Conservation (phyloP, 805 yeast genomes). For the Kockiozyma suomiensis region DNA sequence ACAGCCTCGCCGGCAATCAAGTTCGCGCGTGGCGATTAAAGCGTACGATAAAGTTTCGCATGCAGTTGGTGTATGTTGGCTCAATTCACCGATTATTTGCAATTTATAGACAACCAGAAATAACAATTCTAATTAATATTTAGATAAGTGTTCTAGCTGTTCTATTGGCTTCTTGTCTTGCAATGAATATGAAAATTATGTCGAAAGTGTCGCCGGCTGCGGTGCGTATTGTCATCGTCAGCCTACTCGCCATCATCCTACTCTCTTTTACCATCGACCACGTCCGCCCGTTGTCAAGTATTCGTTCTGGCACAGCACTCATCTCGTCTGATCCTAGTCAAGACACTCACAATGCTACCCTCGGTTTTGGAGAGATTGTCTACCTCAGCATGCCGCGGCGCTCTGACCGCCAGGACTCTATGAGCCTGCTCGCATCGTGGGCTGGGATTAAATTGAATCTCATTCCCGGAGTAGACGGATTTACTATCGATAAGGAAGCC, state of each 20-base stretch:
- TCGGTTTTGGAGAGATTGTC: constrained; percentile 22
- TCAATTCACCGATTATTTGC: too few relatives aligned
- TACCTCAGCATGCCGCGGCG: constrained; percentile 24
- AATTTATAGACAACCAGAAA: too few relatives aligned
- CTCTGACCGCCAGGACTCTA: constrained; percentile 30
- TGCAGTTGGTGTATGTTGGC: too few relatives aligned
- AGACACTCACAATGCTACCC: constrained; percentile 14
- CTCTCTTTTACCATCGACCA: neutral
- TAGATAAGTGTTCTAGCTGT: too few relatives aligned
- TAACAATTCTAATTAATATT: too few relatives aligned
- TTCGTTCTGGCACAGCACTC: neutral
- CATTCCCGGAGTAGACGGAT: constrained; percentile 20
- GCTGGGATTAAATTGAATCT: constrained; percentile 12
- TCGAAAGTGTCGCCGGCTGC: neutral
- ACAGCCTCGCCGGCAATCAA: too few relatives aligned
- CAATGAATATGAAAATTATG: neutral
- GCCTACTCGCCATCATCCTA: neutral
- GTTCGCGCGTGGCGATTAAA: too few relatives aligned
- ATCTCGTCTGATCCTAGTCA: neutral
- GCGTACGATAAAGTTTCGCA: too few relatives aligned
- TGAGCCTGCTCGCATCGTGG: constrained; percentile 21
- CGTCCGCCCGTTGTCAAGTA: neutral
- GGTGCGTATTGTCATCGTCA: neutral
- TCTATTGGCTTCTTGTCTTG: too few relatives aligned
- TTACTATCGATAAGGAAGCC: constrained; percentile 14